These are phyloP conservation scores for Fusarium compactum DNA, from an alignment of 2,329 filamentous ascomycete species.

Conservation along the genomic window DNA sequence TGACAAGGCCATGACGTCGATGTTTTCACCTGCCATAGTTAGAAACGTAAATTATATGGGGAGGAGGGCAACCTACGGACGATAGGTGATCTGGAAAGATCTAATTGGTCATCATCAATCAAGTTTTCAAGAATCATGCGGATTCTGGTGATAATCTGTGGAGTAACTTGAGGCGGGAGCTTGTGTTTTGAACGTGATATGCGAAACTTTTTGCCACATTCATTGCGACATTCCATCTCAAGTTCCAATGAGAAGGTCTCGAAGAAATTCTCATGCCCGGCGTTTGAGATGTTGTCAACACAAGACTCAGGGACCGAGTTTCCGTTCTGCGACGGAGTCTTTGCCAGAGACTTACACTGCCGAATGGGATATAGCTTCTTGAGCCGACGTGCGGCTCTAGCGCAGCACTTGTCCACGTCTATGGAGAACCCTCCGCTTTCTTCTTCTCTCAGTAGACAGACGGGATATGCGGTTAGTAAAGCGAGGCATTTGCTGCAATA, in stretches of 20 bases:
- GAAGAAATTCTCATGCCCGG: neutral
- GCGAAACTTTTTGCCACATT: no score
- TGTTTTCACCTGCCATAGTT: neutral
- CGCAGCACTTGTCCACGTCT: neutral
- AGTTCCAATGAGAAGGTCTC: neutral
- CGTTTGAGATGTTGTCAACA: neutral
- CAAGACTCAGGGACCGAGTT: rapidly evolving
- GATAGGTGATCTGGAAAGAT: neutral
- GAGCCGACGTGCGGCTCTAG: neutral
- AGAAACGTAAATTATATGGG: no score
- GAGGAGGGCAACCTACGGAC: neutral
- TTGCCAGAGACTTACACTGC: no score
- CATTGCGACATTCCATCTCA: neutral
- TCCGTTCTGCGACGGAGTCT: no score
- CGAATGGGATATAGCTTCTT: neutral
- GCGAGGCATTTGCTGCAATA: neutral
- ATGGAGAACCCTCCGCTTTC: neutral
- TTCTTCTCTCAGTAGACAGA: neutral
- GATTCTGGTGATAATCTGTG: neutral
- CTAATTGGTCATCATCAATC: neutral
- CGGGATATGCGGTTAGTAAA: neutral
- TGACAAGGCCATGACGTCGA: neutral
- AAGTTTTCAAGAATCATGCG: neutral
- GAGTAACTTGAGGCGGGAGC: neutral
- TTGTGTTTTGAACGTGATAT: neutral